Evolutionary conservation across 305 asterid species (phyloP), one percentile per base, ranked within the genome.

Genomic region (Solanum aculeatissimum): DNA sequence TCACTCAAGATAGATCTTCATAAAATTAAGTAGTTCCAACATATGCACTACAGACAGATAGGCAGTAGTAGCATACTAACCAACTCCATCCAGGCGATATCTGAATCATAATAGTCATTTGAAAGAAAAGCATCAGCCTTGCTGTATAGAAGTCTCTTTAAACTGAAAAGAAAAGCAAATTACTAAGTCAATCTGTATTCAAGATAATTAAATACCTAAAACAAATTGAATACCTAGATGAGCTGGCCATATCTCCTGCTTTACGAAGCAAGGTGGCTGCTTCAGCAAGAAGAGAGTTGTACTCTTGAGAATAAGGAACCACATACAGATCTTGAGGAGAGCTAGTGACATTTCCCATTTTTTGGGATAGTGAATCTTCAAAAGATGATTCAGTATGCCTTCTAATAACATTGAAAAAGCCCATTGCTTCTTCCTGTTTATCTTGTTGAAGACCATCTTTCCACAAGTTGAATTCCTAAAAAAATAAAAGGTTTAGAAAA

Each of bases 61-160:
- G 29, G 80, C 38, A 53, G 40, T 74, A 27, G 35, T 3, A 53
- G 53, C 32, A 81, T 75, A 87, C 94, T 91, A 87, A 97, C 99
- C 99, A 97, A 89, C 87, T 97, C 99, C 98, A 95, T 93, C 99
- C 98, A 97, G 84, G 97, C 96, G 84, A 97, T 92, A 91, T 97
- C 98, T 71, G 98, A 97, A 86, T 94, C 98, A 86, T 94, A 94
- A 89, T 97, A 97, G 69, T 97, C 97, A 92, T 95, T 95, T 69
- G 98, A 97, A 80, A 93, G 94, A 89, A 97, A 95, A 51, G 98
- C 95, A 72, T 91, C 94, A 74, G 98, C 98, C 94, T 92, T 97
- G 88, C 95, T 87, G 84, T 92, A 96, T 92, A 97, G 92, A 78
- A 97, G 91, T 88, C 90, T 93, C 96, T 91, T 93, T 90, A 97